These are phyloP conservation scores for Gypsophila paniculata DNA, from an alignment of 179 eudicot genomes.

Conservation along the genomic window DNA sequence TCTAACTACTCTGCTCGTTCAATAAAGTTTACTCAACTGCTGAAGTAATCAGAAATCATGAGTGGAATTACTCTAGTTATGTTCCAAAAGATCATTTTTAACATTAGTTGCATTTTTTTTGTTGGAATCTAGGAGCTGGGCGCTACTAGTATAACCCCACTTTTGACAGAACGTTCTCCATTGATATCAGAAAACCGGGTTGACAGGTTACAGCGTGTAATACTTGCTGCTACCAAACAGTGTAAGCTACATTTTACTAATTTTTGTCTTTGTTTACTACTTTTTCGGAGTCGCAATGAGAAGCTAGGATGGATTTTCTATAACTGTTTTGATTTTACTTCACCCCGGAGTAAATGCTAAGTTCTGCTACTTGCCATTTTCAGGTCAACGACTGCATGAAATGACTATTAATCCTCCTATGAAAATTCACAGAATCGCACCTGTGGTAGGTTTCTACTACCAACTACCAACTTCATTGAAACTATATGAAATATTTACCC, in stretches of 20 bases:
- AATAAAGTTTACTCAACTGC: not conserved
- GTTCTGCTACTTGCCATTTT: conserved; percentile 7
- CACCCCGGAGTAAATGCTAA: not conserved
- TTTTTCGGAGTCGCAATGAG: not conserved
- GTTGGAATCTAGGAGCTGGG: conserved; percentile 63
- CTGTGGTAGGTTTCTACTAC: conserved; percentile 50
- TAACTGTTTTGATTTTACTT: not conserved
- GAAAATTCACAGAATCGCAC: conserved; percentile 45
- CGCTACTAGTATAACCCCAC: conserved; percentile 78
- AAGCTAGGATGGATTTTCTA: not conserved
- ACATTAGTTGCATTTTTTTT: not conserved
- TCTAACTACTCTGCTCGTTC: not conserved
- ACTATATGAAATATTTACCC: not conserved
- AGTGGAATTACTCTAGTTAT: not conserved
- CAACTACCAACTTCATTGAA: not conserved
- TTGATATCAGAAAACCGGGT: conserved; percentile 82
- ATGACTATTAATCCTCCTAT: conserved; percentile 70
- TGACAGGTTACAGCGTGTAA: conserved; percentile 77
- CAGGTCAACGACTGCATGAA: conserved; percentile 90
- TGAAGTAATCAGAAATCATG: not conserved
- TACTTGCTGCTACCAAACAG: conserved; percentile 81
- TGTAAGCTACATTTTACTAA: conserved; percentile 34
- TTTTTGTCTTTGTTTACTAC: not conserved
- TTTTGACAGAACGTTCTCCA: conserved; percentile 76
- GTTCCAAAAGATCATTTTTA: not conserved